Conservation (phyloP, 2,329 filamentous ascomycete genomes). For the Ophiostoma triangulosporum region DNA sequence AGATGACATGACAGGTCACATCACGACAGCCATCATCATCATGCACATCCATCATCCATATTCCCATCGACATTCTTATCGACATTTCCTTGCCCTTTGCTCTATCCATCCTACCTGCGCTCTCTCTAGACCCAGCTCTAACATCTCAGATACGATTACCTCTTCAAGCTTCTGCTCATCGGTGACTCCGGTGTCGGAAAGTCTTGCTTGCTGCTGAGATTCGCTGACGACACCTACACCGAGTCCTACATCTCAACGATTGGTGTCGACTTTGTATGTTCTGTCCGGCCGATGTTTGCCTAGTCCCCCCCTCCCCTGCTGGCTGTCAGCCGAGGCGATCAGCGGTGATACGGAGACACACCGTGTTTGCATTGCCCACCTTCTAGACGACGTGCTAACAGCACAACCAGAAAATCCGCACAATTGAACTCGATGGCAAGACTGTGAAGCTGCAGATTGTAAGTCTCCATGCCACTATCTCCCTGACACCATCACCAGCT, state of each 20-base stretch:
- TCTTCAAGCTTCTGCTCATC: conserved; percentile 99
- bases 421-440: conserved; percentile 98
- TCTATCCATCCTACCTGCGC: neutral
- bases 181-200: conserved; percentile 99
- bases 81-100: neutral
- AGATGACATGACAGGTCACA: neutral
- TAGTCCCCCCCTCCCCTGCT: neutral
- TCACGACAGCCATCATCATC: neutral
- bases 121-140: too few species aligned
- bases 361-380: neutral
- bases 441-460: conserved; percentile 99
- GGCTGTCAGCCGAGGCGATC: neutral
- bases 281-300: neutral
- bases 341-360: neutral
- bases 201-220: conserved; percentile 94
- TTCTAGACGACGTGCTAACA: conserved; percentile 6
- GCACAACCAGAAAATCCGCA: conserved; percentile 80
- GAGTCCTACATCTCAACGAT: conserved; percentile 99
- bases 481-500: conserved; percentile 6
- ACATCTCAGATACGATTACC: conserved; percentile 86
- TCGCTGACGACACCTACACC: conserved; percentile 97
- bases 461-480: conserved; percentile 21
- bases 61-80: neutral
- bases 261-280: conserved; percentile 91
- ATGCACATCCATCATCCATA: neutral